Base-by-base conservation (phyloP, 164 flowering plant genomes). In the Sedum album region DNA sequence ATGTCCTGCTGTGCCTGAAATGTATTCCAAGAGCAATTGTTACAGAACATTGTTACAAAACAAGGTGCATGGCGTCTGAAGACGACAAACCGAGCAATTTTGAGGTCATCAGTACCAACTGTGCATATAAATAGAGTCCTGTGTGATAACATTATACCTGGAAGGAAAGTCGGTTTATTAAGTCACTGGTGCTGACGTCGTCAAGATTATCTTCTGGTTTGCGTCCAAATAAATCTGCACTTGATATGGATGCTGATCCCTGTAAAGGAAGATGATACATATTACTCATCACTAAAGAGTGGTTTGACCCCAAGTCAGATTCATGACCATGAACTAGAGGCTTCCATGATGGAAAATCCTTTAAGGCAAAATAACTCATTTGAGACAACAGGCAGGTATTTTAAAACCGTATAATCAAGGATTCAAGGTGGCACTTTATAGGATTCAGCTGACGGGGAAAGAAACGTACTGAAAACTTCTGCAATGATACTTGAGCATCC, bases 1-100 rank as follows among this genome's bases (percentile, higher is more conserved):
- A 92, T 76, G 75, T 95, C 99, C 67, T 90, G 96, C 42, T 90
- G 88, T 63, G 99, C 97, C 97, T 92, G 83, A 33, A 67, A 48
- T 48, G 21, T 42, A 17, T 48, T 6, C n/a, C 4, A 46, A n/a
- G n/a, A n/a, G n/a, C n/a, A n/a, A n/a, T n/a, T n/a, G n/a, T n/a
- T n/a, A 15, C 21, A 48, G 21, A 17, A 1, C n/a, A 18, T 17
- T 48, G 21, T 17, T 48, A 18, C 21, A 17, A 18, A 42, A 42
- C 14, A 42, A 10, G 17, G 17, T 18, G 53, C 53, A 48, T 17
- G 53, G 4, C 20, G 1, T 48, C 5, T 2, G 4, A 48, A 17
- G 21, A 48, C 4, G 21, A 48, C 4, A 21, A 1, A 20, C 28
- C 21, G 9, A 7, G 30, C 7, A 53, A 11, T 23, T 53, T 23